Evolutionary conservation across 1,284 basidiomycete genomes (phyloP).

Genomic region (Puccinia hordei): DNA sequence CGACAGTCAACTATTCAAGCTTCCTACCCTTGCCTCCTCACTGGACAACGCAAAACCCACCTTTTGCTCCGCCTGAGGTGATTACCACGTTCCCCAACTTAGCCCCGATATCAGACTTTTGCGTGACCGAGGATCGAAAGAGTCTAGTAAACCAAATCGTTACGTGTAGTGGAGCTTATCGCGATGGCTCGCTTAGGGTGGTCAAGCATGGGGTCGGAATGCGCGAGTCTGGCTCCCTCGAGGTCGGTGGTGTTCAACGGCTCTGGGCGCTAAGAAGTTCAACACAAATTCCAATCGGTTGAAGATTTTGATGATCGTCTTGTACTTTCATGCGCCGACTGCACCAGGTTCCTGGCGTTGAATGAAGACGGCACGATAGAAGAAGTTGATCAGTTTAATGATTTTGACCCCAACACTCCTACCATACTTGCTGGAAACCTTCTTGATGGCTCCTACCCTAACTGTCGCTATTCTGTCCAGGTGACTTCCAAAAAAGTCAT

Average conservation of each 20-base stretch:
- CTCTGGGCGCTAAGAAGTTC: slow-evolving; percentile 30
- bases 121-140: slow-evolving; percentile 10
- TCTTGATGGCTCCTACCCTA: not conserved
- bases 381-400: slow-evolving; percentile 28
- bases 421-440: slow-evolving; percentile 36
- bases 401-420: slow-evolving; percentile 11
- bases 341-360: slow-evolving; percentile 18
- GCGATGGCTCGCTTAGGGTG: slow-evolving; percentile 33
- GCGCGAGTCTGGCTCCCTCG: slow-evolving; percentile 4
- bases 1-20: slow-evolving; percentile 38
- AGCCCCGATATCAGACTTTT: slow-evolving; percentile 41
- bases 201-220: slow-evolving; percentile 31
- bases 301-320: slow-evolving; percentile 32
- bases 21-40: not conserved
- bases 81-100: slow-evolving; percentile 27
- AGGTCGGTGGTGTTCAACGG: slow-evolving; percentile 31
- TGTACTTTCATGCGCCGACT: slow-evolving; percentile 24
- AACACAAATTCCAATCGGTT: not conserved
- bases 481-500: slow-evolving; percentile 30
- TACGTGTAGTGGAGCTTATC: slow-evolving; percentile 48
- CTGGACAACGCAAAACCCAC: not conserved
- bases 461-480: slow-evolving; percentile 23
- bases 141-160: slow-evolving; percentile 25
- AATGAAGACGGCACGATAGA: slow-evolving; percentile 30
- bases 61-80: not conserved